phyloP scores from a whole-genome alignment of 1,284 basidiomycete species.

The Ganoderma sinense region DNA sequence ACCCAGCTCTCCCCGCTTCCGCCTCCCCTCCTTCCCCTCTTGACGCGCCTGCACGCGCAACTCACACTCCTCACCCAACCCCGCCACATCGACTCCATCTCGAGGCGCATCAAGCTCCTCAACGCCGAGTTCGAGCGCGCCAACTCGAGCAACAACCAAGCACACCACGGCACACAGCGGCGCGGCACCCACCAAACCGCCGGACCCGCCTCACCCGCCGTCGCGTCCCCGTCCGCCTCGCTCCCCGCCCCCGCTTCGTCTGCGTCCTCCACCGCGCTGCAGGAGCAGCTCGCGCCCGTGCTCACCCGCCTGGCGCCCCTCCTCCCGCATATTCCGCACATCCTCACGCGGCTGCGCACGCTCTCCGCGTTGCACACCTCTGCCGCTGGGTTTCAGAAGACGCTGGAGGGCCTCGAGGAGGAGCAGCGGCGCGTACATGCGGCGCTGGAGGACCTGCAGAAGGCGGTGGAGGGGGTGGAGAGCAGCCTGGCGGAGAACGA shows the following conservation, averaged over 20 bases:
- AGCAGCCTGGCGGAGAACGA: slow-evolving; percentile 82
- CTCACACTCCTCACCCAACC: slow-evolving; percentile 93
- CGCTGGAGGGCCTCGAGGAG: slow-evolving; percentile 74
- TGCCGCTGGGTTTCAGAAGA: slow-evolving; percentile 79
- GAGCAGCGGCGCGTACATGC: slow-evolving; percentile 71
- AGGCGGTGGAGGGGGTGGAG: slow-evolving; percentile 77
- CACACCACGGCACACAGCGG: slow-evolving; percentile 39
- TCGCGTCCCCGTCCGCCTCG: slow-evolving; percentile 44
- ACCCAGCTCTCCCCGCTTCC: slow-evolving; percentile 70
- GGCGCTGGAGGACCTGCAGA: slow-evolving; percentile 71
- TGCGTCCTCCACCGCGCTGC: slow-evolving; percentile 44
- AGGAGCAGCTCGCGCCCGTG: slow-evolving; percentile 77
- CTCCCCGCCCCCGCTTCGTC: slow-evolving; percentile 42
- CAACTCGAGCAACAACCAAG: slow-evolving; percentile 56
- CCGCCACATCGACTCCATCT: slow-evolving; percentile 96
- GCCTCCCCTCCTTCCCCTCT: slow-evolving; percentile 82
- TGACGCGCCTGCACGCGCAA: slow-evolving; percentile 86
- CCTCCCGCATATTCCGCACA: slow-evolving; percentile 89
- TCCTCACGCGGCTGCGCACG: slow-evolving; percentile 88
- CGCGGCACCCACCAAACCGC: slow-evolving; percentile 30
- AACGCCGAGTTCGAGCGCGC: slow-evolving; percentile 92
- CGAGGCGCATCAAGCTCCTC: slow-evolving; percentile 91
- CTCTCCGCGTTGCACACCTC: slow-evolving; percentile 85
- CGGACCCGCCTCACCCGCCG: slow-evolving; percentile 19
- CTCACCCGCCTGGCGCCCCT: slow-evolving; percentile 87